phyloP scores from a whole-genome alignment of 257 asterid species.

The Catharanthus roseus region DNA sequence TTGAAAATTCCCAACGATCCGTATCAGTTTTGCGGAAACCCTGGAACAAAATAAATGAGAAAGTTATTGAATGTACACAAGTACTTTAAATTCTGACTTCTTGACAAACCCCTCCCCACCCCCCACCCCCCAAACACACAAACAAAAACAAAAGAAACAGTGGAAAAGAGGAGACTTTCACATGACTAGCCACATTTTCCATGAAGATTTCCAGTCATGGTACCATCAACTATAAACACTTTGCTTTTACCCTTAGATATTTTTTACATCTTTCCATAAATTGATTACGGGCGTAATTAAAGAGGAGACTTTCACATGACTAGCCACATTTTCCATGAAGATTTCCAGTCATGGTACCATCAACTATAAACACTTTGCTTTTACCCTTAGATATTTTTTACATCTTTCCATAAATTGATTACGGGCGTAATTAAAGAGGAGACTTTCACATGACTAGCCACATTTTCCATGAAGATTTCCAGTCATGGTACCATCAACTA shows the following conservation, averaged over 20 bases:
- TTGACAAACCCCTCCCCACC: no score
- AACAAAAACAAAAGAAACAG: no score
- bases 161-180: no score
- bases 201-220: background rate
- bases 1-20: slow-evolving; percentile 84
- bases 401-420: background rate
- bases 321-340: background rate
- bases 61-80: slow-evolving; percentile 8
- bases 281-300: background rate
- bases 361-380: background rate
- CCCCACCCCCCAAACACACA: no score
- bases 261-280: background rate
- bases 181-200: background rate
- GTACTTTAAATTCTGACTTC: no score
- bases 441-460: background rate
- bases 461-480: background rate
- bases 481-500: background rate
- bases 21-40: slow-evolving; percentile 88
- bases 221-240: background rate
- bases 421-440: background rate
- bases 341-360: background rate
- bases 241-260: background rate
- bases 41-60: slow-evolving; percentile 31
- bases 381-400: background rate
- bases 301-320: background rate